Evolutionary conservation across 2,329 filamentous ascomycete species (phyloP).

Genomic region (Colletotrichum falcatum): DNA sequence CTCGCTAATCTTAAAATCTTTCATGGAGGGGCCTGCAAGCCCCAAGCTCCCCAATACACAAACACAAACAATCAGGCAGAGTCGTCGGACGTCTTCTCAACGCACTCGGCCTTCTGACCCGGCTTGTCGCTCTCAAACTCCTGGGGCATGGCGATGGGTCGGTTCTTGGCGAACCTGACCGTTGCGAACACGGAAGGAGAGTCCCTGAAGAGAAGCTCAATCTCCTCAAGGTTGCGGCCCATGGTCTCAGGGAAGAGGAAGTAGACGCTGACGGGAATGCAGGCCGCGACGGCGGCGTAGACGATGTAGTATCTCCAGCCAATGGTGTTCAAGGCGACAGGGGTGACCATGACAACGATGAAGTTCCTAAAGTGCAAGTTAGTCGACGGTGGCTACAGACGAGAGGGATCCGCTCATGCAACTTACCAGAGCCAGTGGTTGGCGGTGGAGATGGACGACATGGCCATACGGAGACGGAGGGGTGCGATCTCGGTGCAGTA

Average conservation of each 20-base stretch:
- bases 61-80: constrained; percentile 22
- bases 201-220: constrained; percentile 57
- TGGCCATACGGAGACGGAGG: constrained; percentile 62
- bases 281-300: constrained; percentile 59
- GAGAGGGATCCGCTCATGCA: not conserved
- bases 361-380: constrained; percentile 51
- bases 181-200: constrained; percentile 52
- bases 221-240: constrained; percentile 61
- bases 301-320: constrained; percentile 65
- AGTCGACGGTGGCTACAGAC: not conserved
- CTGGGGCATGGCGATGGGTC: constrained; percentile 49
- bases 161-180: constrained; percentile 52
- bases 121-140: constrained; percentile 45
- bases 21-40: constrained; percentile 10
- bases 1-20: constrained; percentile 27
- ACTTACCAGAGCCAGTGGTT: constrained; percentile 61
- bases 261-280: constrained; percentile 58
- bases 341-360: constrained; percentile 58
- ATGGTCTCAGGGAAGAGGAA: constrained; percentile 63
- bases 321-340: constrained; percentile 62
- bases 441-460: constrained; percentile 67
- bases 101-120: constrained; percentile 44
- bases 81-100: constrained; percentile 41
- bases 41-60: constrained; percentile 10
- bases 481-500: constrained; percentile 71